Evolutionary conservation across 352 stramenopile genomes (phyloP), one percentile per base, ranked within the genome.

Genomic region (Globisporangium perplexum): DNA sequence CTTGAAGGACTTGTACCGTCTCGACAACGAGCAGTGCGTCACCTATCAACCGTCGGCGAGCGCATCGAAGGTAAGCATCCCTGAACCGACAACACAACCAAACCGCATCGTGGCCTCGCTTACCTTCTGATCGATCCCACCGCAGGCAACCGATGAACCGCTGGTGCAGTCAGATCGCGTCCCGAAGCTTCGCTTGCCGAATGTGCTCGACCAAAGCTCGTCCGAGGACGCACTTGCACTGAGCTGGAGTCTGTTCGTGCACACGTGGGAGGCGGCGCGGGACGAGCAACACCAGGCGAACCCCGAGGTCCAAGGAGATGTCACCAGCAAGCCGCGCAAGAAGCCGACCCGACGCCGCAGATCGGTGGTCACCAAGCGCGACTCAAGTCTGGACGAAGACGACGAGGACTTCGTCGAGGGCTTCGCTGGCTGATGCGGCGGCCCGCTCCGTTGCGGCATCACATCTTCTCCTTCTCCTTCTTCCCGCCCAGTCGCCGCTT

Each of bases 21-120:
- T 95, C 31, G 72, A 88, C 41, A 81, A 90, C 56, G 84, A 91
- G 39, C 88, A 78, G 48, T 95, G 84, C 55, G 73, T 87, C 47
- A 92, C 77, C 31, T 95, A 89, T 47, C 77, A 86, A 45, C 83
- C 83, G 20, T 28, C 41, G n/a, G 65, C 68, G 10, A 59, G 59
- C 23, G 51, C 69, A 15, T 71, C 65, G 3, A 87, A 80, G 71
- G 60, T 75, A 48, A 47, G 72, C 55, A 28, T 53, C 39, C 3
- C 0, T 18, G 33, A 18, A 18, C 14, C 3, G 4, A 12, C 12
- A 30, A 30, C 26, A 30, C 3, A 30, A 30, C 2, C 26, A 30
- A 30, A 30, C 26, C 5, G 26, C 33, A 12, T 12, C 4, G 20
- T 22, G 3, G 14, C 7, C 36, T 42, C 18, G 14, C 20, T 46